Evolutionary conservation across 371 early-diverging fungal genomes (phyloP).

Genomic region (Mucor indicus): DNA sequence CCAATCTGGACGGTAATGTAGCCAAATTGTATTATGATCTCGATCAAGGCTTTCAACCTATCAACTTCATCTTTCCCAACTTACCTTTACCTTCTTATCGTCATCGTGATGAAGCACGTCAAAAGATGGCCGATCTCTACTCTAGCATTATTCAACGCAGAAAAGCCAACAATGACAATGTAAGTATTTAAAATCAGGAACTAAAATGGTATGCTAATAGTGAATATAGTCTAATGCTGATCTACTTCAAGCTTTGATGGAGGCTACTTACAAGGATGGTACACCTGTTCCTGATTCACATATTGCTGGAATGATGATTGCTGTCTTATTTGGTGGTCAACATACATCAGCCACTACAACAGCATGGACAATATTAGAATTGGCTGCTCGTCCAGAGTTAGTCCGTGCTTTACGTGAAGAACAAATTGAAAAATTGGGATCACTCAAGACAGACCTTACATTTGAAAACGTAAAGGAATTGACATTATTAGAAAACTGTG

Average conservation of each 20-base stretch:
- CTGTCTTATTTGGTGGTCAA: conserved; percentile 94
- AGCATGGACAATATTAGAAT: conserved; percentile 87
- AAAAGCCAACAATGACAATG: conserved; percentile 46
- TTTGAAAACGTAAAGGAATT: conserved; percentile 81
- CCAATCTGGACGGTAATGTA: conserved; percentile 67
- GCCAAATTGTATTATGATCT: conserved; percentile 93
- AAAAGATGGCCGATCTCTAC: conserved; percentile 80
- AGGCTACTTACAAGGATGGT: conserved; percentile 87
- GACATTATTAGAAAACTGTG: conserved; percentile 73
- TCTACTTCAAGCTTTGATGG: conserved; percentile 83
- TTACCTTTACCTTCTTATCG: conserved; percentile 52
- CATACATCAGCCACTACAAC: conserved; percentile 94
- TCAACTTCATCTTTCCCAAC: conserved; percentile 79
- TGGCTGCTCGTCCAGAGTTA: conserved; percentile 78
- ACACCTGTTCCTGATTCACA: conserved; percentile 72
- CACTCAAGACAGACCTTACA: conserved; percentile 53
- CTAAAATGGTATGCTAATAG: not conserved
- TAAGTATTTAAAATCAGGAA: conserved; percentile 12
- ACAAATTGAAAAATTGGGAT: conserved; percentile 61
- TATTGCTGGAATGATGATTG: conserved; percentile 94
- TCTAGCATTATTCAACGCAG: conserved; percentile 79
- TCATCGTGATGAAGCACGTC: conserved; percentile 84
- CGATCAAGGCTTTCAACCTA: conserved; percentile 92
- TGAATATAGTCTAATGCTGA: conserved; percentile 48
- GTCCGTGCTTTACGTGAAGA: conserved; percentile 61